phyloP scores from a whole-genome alignment of 805 yeast genomes.

The Candida vartiovaarae region DNA sequence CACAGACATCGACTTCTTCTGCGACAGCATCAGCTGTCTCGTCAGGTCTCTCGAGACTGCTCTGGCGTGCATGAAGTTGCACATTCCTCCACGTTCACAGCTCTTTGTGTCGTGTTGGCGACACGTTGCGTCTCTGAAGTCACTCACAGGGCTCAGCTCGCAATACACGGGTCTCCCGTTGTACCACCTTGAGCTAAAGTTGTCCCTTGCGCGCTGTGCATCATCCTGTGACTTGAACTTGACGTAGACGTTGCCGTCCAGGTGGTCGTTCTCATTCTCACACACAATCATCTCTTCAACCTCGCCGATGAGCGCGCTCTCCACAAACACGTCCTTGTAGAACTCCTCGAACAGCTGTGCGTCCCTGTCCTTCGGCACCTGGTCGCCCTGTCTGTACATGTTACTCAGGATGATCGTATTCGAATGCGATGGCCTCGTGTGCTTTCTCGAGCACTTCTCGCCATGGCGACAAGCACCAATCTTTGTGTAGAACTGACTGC shows the following conservation, averaged over 20 bases:
- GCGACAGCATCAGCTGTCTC: slow-evolving; percentile 36
- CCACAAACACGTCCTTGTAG: slow-evolving; percentile 66
- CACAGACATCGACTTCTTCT: slow-evolving; percentile 20
- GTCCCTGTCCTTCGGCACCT: slow-evolving; percentile 35
- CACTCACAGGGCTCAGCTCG: slow-evolving; percentile 69
- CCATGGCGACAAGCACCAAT: slow-evolving; percentile 96
- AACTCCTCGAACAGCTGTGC: slow-evolving; percentile 51
- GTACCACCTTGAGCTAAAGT: slow-evolving; percentile 77
- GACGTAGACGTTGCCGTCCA: slow-evolving; percentile 81
- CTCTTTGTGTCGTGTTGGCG: slow-evolving; percentile 53
- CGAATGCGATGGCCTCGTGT: slow-evolving; percentile 59
- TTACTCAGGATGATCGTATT: slow-evolving; percentile 59
- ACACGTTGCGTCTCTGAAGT: slow-evolving; percentile 68
- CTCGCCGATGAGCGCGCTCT: slow-evolving; percentile 42
- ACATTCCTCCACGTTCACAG: slow-evolving; percentile 76
- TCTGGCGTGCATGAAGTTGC: slow-evolving; percentile 82
- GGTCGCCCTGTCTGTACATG: slow-evolving; percentile 57
- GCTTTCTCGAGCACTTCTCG: slow-evolving; percentile 72
- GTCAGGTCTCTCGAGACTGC: slow-evolving; percentile 42
- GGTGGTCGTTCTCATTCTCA: slow-evolving; percentile 75
- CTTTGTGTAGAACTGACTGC: slow-evolving; percentile 60
- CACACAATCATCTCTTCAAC: slow-evolving; percentile 65
- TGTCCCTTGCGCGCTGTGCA: slow-evolving; percentile 54
- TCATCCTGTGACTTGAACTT: slow-evolving; percentile 46
- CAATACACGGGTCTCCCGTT: slow-evolving; percentile 70